phyloP scores from a whole-genome alignment of 1,139 yeast genomes.

The Suhomyces choctaworum region DNA sequence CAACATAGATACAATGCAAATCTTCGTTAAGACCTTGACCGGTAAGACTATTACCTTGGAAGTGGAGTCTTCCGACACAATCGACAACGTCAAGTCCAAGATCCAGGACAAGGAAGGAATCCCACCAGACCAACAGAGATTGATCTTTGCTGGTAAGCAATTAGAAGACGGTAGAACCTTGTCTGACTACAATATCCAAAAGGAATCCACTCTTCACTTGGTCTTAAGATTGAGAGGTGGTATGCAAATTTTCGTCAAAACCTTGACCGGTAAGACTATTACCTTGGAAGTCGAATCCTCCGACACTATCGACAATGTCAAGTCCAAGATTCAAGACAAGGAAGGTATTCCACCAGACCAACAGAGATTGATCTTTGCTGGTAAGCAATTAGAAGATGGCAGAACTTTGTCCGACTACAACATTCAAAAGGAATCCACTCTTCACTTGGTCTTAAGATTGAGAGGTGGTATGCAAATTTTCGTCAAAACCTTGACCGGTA shows the following conservation, averaged over 20 bases:
- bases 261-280: constrained; percentile 87
- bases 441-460: constrained; percentile 84
- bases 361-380: constrained; percentile 90
- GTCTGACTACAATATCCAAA: constrained; percentile 65
- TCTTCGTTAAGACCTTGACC: constrained; percentile 58
- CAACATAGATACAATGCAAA: constrained; percentile 18
- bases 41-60: constrained; percentile 72
- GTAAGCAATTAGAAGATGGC: constrained; percentile 93
- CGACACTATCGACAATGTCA: constrained; percentile 92
- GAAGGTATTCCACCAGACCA: constrained; percentile 96
- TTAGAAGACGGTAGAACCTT: constrained; percentile 68
- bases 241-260: constrained; percentile 60
- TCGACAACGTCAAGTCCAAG: constrained; percentile 60
- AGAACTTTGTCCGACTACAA: constrained; percentile 92
- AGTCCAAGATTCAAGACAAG: constrained; percentile 91
- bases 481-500: constrained; percentile 64
- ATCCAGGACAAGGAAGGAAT: constrained; percentile 58
- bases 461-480: constrained; percentile 72
- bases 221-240: constrained; percentile 34
- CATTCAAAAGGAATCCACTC: constrained; percentile 91
- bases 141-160: constrained; percentile 60
- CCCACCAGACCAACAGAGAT: constrained; percentile 55
- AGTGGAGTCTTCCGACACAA: constrained; percentile 72
- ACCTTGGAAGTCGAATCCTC: constrained; percentile 94
- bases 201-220: constrained; percentile 53